Conservation (phyloP, 495 filamentous ascomycete genomes). For the Daldinia vernicosa region DNA sequence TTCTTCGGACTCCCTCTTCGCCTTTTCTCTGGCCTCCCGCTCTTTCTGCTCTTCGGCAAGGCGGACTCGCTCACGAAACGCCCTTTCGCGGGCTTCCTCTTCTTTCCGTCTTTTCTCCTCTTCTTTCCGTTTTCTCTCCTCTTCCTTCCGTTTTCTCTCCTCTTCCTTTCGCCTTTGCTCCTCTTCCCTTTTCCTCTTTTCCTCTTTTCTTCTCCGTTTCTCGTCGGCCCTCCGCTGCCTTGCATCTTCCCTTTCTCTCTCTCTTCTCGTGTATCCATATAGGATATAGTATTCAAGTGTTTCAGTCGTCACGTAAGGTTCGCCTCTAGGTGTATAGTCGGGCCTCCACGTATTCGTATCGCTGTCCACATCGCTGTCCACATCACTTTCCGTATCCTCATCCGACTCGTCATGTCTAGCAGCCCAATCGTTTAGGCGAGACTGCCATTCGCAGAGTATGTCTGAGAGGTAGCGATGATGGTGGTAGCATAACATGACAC, state of each 20-base stretch:
- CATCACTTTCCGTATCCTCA: too few species aligned
- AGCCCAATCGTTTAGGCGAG: background rate
- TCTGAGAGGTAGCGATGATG: background rate
- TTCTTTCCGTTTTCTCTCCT: background rate
- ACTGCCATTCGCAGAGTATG: conserved; percentile 4
- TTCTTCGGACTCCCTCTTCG: conserved; percentile 7
- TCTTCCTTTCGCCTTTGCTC: background rate
- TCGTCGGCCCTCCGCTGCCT: background rate
- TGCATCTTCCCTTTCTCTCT: background rate
- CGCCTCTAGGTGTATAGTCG: too few species aligned
- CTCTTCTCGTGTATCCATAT: background rate
- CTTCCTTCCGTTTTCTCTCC: background rate
- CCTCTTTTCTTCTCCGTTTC: background rate
- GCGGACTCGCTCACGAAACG: background rate
- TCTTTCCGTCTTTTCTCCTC: background rate
- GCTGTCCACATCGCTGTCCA: background rate
- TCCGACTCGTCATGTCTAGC: background rate
- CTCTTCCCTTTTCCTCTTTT: background rate
- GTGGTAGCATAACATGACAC: conserved; percentile 20
- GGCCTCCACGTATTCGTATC: background rate
- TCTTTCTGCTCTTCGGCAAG: background rate
- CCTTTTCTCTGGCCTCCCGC: background rate
- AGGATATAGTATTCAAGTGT: too few species aligned
- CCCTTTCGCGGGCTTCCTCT: conserved; percentile 15
- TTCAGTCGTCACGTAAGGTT: too few species aligned